Evolutionary conservation across 106 monocot species (phyloP).

Genomic region (Cymbidium sinense): DNA sequence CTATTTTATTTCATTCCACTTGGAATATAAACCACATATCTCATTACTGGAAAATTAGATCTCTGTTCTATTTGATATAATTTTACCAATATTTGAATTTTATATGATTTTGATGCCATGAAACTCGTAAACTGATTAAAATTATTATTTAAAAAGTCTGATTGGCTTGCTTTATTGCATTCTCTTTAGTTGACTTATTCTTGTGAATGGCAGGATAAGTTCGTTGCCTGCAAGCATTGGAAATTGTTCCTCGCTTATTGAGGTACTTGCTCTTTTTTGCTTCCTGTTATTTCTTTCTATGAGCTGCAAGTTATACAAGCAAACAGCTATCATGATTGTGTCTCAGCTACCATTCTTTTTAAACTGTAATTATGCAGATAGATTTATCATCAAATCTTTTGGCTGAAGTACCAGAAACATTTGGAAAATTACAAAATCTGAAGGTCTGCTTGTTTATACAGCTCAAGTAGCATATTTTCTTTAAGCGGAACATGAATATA

Average conservation of each 20-base stretch:
- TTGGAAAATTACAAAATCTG: slow-evolving; percentile 55
- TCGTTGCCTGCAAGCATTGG: slow-evolving; percentile 63
- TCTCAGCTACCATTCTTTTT: neutral
- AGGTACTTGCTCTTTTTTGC: slow-evolving; percentile 35
- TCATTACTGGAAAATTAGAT: neutral
- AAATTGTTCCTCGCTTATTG: slow-evolving; percentile 60
- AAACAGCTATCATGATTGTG: neutral
- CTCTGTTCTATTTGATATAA: neutral
- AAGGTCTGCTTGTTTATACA: slow-evolving; percentile 46
- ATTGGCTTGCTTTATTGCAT: neutral
- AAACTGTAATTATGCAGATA: slow-evolving; percentile 41
- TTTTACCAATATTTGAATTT: neutral
- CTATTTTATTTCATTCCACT: neutral
- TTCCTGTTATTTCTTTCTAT: neutral
- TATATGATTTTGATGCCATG: neutral
- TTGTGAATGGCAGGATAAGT: slow-evolving; percentile 48
- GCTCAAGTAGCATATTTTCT: neutral
- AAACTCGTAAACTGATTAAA: neutral
- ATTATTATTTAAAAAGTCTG: neutral
- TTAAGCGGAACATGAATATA: neutral
- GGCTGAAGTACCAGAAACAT: slow-evolving; percentile 59
- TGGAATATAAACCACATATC: neutral
- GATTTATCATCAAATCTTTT: slow-evolving; percentile 85
- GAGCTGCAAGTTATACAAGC: neutral
- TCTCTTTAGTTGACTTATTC: neutral